Evolutionary conservation across 1,139 yeast species (phyloP).

Genomic region (Blastobotrys buckinghamii): DNA sequence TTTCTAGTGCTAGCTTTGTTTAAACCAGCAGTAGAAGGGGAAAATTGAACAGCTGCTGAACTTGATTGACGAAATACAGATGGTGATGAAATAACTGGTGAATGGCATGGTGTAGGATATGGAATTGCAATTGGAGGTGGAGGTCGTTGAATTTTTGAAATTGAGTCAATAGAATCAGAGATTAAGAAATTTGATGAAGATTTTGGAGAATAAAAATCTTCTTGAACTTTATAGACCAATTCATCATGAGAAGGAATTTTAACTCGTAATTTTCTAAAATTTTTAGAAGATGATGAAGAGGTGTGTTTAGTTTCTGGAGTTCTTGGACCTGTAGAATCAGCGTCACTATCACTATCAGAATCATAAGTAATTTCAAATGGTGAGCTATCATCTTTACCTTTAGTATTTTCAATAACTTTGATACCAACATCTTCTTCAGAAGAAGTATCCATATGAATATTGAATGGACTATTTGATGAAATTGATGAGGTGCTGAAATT

Average conservation of each 20-base stretch:
- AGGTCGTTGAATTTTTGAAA: background rate
- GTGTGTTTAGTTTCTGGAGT: background rate
- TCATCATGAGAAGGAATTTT: conserved; percentile 8
- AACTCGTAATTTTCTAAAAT: background rate
- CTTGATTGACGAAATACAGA: background rate
- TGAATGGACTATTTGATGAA: background rate
- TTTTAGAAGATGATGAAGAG: background rate
- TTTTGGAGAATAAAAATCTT: too few species aligned
- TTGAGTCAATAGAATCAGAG: background rate
- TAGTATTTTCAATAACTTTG: background rate
- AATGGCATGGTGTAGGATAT: conserved; percentile 1
- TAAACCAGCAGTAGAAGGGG: background rate
- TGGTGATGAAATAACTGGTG: background rate
- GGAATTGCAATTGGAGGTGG: conserved; percentile 4
- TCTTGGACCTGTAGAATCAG: background rate
- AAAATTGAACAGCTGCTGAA: background rate
- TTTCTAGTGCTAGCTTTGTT: background rate
- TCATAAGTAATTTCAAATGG: conserved; percentile 8
- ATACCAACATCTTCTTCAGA: background rate
- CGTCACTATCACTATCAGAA: background rate
- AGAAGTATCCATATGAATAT: background rate
- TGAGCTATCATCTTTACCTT: too few species aligned
- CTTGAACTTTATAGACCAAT: conserved; percentile 2
- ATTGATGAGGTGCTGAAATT: background rate
- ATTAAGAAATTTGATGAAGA: too few species aligned